These are phyloP conservation scores for Corylus avellana DNA, from an alignment of 306 rosid species.

Conservation along the genomic window DNA sequence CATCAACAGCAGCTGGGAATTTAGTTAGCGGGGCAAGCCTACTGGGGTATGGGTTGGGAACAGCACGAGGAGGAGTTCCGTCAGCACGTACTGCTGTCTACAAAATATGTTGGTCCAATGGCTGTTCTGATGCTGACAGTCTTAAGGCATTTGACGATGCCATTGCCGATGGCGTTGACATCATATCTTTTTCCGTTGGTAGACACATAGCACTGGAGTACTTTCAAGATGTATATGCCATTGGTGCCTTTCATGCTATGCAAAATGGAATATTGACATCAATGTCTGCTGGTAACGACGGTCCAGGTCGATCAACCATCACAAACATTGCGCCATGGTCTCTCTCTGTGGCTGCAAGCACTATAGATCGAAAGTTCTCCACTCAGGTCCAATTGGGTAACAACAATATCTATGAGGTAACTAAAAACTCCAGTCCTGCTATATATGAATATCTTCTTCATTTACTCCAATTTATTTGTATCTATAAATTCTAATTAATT, in stretches of 20 bases:
- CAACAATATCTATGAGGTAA: constrained; percentile 32
- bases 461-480: no score
- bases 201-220: background rate
- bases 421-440: background rate
- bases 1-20: constrained; percentile 52
- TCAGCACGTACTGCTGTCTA: constrained; percentile 55
- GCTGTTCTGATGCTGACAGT: constrained; percentile 3
- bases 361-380: constrained; percentile 37
- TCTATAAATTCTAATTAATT: background rate
- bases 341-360: constrained; percentile 59
- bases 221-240: constrained; percentile 24
- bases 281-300: constrained; percentile 30
- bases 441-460: no score
- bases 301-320: constrained; percentile 30
- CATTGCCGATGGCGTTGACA: constrained; percentile 57
- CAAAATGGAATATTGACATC: constrained; percentile 46
- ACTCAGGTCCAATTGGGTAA: constrained; percentile 45
- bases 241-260: constrained; percentile 67
- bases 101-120: constrained; percentile 32
- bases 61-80: constrained; percentile 52
- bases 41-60: constrained; percentile 49
- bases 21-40: constrained; percentile 35
- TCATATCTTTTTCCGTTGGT: constrained; percentile 40
- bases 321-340: constrained; percentile 43
- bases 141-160: constrained; percentile 49